These are phyloP conservation scores for Mortierella sp. DNA, from an alignment of 371 early-diverging fungal genomes.

Conservation along the genomic window DNA sequence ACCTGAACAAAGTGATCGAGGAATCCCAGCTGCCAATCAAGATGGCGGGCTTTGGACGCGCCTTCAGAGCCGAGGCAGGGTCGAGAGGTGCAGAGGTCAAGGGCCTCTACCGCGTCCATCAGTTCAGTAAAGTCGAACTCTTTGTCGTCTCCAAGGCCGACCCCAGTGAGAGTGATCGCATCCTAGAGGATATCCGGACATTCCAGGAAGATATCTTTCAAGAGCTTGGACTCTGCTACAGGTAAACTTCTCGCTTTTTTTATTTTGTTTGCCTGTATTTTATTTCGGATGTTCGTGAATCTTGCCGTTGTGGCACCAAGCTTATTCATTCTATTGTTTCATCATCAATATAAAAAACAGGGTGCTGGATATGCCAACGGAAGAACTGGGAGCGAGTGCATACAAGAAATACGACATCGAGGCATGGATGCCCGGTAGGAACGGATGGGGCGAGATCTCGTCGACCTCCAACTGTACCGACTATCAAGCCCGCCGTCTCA, in stretches of 20 bases:
- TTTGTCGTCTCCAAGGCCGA: slow-evolving; percentile 83
- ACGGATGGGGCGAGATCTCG: slow-evolving; percentile 92
- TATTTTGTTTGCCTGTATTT: not conserved
- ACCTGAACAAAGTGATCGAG: slow-evolving; percentile 73
- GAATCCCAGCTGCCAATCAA: slow-evolving; percentile 74
- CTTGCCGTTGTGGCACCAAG: no score
- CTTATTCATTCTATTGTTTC: not conserved
- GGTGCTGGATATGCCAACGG: slow-evolving; percentile 93
- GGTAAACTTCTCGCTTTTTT: slow-evolving; percentile 56
- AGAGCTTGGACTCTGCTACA: slow-evolving; percentile 86
- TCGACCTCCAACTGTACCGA: slow-evolving; percentile 93
- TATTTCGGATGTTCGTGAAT: not conserved
- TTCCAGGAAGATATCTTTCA: slow-evolving; percentile 85
- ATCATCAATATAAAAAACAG: slow-evolving; percentile 44
- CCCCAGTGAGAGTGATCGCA: slow-evolving; percentile 66
- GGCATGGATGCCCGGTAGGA: slow-evolving; percentile 95
- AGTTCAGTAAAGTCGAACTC: slow-evolving; percentile 95
- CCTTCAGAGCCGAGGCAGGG: slow-evolving; percentile 94
- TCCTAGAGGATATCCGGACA: slow-evolving; percentile 77
- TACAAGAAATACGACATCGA: slow-evolving; percentile 95
- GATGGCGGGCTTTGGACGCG: slow-evolving; percentile 85
- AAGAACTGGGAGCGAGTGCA: slow-evolving; percentile 94
- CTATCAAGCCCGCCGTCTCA: slow-evolving; percentile 84
- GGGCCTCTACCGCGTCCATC: slow-evolving; percentile 95
- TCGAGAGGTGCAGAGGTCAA: slow-evolving; percentile 85